Percentiles rank a stretch among this genome's conserved stretches.
These are phyloP conservation scores for Gossypium mustelinum DNA, from an alignment of 345 rosid species.

Conservation along the genomic window DNA sequence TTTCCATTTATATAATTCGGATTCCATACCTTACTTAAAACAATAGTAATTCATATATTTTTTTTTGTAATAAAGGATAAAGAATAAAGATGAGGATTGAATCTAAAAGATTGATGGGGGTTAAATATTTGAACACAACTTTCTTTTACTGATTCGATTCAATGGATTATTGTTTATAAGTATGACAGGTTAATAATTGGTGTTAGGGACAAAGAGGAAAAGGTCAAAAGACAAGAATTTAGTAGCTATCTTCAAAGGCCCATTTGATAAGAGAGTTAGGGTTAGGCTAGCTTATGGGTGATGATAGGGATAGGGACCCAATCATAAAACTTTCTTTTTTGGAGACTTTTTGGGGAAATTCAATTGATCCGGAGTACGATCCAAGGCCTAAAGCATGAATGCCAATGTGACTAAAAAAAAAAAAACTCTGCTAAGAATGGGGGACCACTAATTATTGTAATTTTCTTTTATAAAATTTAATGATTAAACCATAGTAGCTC, in stretches of 20 bases:
- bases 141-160: no score
- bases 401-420: slow-evolving; percentile 14
- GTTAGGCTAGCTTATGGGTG: no score
- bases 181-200: neutral
- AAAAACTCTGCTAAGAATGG: neutral
- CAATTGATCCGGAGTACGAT: slow-evolving; percentile 7
- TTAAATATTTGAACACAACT: no score
- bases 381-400: slow-evolving; percentile 7
- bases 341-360: neutral
- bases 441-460: slow-evolving; percentile 20
- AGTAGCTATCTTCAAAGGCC: neutral
- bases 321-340: neutral
- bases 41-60: no score
- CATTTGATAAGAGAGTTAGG: neutral
- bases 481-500: neutral
- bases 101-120: no score
- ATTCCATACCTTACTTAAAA: no score
- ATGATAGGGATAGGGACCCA: slow-evolving; percentile 12
- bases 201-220: neutral
- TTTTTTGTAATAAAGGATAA: no score
- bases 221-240: slow-evolving; percentile 13
- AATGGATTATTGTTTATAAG: neutral
- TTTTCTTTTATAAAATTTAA: neutral
- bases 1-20: no score
- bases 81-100: no score